Evolutionary conservation across 2,329 filamentous ascomycete species (phyloP).

Genomic region (Diplodia intermedia): DNA sequence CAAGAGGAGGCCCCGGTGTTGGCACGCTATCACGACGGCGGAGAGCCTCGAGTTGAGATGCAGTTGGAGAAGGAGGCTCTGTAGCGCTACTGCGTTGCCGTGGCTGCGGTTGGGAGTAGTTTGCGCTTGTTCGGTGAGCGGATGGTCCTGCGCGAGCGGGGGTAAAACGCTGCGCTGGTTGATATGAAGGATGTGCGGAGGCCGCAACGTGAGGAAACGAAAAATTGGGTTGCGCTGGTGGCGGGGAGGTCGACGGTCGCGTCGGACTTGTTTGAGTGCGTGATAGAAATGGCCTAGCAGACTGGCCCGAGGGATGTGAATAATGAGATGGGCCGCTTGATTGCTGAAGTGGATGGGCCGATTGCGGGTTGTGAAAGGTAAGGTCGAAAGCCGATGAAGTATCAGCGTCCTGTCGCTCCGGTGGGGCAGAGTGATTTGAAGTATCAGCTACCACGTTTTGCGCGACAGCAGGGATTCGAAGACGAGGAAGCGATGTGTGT

Average conservation of each 20-base stretch:
- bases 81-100: neutral
- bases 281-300: neutral
- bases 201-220: neutral
- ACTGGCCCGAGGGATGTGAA: conserved; percentile 3
- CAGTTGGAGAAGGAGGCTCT: neutral
- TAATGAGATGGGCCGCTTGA: conserved; percentile 12
- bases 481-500: conserved; percentile 26
- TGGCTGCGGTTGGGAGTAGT: neutral
- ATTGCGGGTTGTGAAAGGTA: conserved; percentile 1
- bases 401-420: conserved; percentile 1
- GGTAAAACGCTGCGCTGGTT: neutral
- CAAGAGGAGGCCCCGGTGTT: neutral
- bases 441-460: neutral
- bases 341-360: conserved; percentile 12
- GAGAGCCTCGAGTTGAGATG: neutral
- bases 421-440: conserved; percentile 18
- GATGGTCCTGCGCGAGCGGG: neutral
- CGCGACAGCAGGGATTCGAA: conserved; percentile 20
- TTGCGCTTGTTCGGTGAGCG: conserved; percentile 2
- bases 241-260: conserved; percentile 20
- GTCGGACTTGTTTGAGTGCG: conserved; percentile 27
- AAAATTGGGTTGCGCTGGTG: conserved; percentile 8
- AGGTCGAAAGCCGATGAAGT: neutral
- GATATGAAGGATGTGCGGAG: conserved; percentile 3
- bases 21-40: conserved; percentile 24